Percentiles rank a stretch among this genome's conserved stretches.
phyloP scores from a whole-genome alignment of 108 stramenopile species.

The Seminavis robusta region DNA sequence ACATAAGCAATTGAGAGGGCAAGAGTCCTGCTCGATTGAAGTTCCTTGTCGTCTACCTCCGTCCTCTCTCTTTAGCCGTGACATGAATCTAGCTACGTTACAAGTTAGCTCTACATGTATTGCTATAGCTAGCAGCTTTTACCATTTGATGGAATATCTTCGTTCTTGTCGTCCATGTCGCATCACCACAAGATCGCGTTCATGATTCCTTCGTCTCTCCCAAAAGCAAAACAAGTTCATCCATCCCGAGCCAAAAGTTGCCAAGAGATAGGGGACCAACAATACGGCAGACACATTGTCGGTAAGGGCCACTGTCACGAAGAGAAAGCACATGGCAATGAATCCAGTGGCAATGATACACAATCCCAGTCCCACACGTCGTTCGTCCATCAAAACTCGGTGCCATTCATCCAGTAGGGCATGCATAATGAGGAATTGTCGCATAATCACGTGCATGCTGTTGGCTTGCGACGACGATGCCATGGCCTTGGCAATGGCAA shows the following conservation, averaged over 20 bases:
- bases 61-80: too few species aligned
- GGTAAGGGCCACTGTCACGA: slow-evolving; percentile 16
- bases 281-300: slow-evolving; percentile 40
- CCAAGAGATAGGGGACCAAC: slow-evolving; percentile 52
- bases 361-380: slow-evolving; percentile 65
- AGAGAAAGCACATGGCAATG: slow-evolving; percentile 11
- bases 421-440: slow-evolving; percentile 46
- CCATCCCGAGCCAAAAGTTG: slow-evolving; percentile 50
- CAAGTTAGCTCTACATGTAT: too few species aligned
- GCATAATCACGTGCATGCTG: slow-evolving; percentile 50
- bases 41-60: too few species aligned
- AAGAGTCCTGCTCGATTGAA: too few species aligned
- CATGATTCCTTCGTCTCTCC: slow-evolving; percentile 2
- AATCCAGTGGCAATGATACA: slow-evolving; percentile 15
- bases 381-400: slow-evolving; percentile 66
- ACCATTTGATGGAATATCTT: too few species aligned
- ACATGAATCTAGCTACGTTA: too few species aligned
- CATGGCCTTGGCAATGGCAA: slow-evolving; percentile 24
- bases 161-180: background rate
- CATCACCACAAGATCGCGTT: background rate
- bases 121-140: too few species aligned
- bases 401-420: slow-evolving; percentile 76
- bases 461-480: slow-evolving; percentile 2
- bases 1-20: too few species aligned
- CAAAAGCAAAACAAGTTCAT: slow-evolving; percentile 44